These are phyloP conservation scores for Exophiala oligosperma DNA, from an alignment of 2,329 filamentous ascomycete species.

Conservation along the genomic window DNA sequence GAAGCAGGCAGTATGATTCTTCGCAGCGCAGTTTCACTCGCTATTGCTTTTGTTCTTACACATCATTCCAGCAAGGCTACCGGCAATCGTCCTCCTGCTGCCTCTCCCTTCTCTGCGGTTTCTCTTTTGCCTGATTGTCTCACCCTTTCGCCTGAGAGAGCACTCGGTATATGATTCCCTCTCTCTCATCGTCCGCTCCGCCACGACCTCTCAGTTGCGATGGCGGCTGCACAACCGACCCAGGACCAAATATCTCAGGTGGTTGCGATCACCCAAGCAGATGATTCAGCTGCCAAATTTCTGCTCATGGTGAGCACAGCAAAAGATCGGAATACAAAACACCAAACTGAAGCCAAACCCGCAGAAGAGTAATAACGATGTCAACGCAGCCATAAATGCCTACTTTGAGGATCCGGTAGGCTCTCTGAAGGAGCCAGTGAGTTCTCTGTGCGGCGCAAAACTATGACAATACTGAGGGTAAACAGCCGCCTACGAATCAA, in stretches of 20 bases:
- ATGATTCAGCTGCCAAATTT: slow-evolving; percentile 17
- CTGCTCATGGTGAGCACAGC: slow-evolving; percentile 15
- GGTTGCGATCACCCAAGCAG: slow-evolving; percentile 14
- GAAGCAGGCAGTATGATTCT: background rate
- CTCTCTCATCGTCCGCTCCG: background rate
- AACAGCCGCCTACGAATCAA: slow-evolving; percentile 18
- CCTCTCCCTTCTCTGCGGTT: too few relatives aligned
- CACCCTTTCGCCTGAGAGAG: too few relatives aligned
- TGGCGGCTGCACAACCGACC: slow-evolving; percentile 17
- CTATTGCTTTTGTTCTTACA: background rate
- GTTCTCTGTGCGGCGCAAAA: background rate
- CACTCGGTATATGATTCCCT: background rate
- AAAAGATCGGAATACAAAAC: background rate
- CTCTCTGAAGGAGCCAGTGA: slow-evolving; percentile 15
- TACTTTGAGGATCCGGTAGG: slow-evolving; percentile 46
- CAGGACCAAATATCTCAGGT: slow-evolving; percentile 19
- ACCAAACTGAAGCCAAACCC: background rate
- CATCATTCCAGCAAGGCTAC: background rate
- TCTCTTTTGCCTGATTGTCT: too few relatives aligned
- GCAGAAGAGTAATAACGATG: slow-evolving; percentile 46
- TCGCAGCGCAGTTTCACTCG: background rate
- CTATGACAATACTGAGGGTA: background rate
- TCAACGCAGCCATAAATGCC: slow-evolving; percentile 48
- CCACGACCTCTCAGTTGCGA: slow-evolving; percentile 1
- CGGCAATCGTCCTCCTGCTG: too few relatives aligned